Evolutionary conservation across 2,329 filamentous ascomycete species (phyloP), one percentile per base, ranked within the genome.

Genomic region (Zelopaecilomyces penicillatus): DNA sequence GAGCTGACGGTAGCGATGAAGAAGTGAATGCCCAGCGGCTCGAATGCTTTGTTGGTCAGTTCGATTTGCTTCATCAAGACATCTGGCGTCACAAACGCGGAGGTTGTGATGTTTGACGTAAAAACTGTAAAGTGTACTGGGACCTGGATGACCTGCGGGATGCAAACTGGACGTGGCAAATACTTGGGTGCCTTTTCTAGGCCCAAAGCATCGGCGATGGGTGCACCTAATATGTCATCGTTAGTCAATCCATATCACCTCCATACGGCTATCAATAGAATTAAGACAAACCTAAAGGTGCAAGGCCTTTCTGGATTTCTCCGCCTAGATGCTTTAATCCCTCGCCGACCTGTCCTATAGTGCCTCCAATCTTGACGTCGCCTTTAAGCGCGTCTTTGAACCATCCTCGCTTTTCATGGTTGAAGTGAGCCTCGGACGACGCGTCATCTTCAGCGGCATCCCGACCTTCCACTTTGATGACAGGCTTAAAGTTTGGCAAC

Each of bases 41-140:
- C 27, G 11, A 40, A 40, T 6, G 38, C 38, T n/a, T 40, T 28
- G 38, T 40, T 40, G 27, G 38, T 40, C 5, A n/a, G 38, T 11
- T 40, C 32, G 27, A 40, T 10, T 12, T 40, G 38, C 28, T 40
- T 30, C 5, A 30, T 11, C 27, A 40, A 28, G 26, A 40, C 11
- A 2, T 40, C 38, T 2, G 38, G 26, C 8, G 38, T 40, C 28
- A 40, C 27, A 28, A 40, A 30, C 29, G n/a, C 11, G 38, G 38
- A 40, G 5, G 38, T 40, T 4, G 38, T 40, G 38, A n/a, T 30
- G 26, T 40, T 40, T 40, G 38, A 30, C n/a, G 38, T 40, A n/a
- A 40, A 40, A n/a, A 40, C 38, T 5, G 38, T 40, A n/a, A 40
- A 40, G 5, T 40, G 38, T 6, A 40, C 29, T 6, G 38, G 38